Evolutionary conservation across 2,329 filamentous ascomycete genomes (phyloP), one percentile per base, ranked within the genome.

Genomic region (Diaporthe eres): DNA sequence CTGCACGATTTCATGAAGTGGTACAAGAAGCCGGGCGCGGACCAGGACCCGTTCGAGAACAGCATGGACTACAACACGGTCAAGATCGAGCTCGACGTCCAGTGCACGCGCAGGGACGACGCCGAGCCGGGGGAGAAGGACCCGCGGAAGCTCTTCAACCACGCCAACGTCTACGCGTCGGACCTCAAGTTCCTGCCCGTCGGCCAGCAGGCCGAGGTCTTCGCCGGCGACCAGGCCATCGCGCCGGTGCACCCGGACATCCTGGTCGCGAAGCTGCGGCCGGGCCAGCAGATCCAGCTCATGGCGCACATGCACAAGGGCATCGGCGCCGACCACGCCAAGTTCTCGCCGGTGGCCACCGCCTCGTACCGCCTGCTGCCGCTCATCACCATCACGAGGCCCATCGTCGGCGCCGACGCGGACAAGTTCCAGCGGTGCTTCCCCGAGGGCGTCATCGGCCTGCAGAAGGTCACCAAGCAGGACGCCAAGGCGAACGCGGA

Each of bases 271-370:
- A 99, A 99, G 88, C 87, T 99, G 85, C 92, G 97, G 39, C 97
- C 97, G 0, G 94, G 94, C 6, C 97, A 99, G 88, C 91, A 92
- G 80, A 94, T 99, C 81, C 90, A 94, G 81, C 88, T 98, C 77
- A 92, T 94, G 79, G 94, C 98, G 90, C 96, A 98, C 87, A 97
- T 96, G 86, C 92, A 98, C 86, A 98, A 98, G 87, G 97, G 97
- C 77, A 92, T 97, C 79, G 97, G 97, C 65, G 92, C 93, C 78
- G 97, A 99, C 85, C 97, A 99, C 84, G 94, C 97, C 80, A 99
- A 99, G 85, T 99, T 97, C 87, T 98, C 95, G 0, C 97, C 97
- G 63, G 97, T 98, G 49, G 96, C 96, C 4, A 98, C 97, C 1
- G 97, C 97, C 4, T 95, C 94, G 34, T 99, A 99, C 87, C 92